Percentiles rank a stretch among this genome's conserved stretches.
Evolutionary conservation across 2,329 filamentous ascomycete genomes (phyloP).

Genomic region (Sclerotinia spermophila): DNA sequence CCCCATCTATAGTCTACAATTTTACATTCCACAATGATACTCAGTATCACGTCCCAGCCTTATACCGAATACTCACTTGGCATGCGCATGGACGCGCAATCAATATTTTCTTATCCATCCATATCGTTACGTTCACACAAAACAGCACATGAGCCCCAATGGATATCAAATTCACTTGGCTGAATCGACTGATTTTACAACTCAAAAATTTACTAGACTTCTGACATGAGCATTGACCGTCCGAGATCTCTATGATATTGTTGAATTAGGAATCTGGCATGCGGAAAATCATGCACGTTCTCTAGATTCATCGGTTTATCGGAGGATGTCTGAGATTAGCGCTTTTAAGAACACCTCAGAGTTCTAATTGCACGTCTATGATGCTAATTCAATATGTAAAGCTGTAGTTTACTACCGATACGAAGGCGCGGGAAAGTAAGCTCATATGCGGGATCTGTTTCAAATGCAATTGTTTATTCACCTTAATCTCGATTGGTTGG

Average conservation of each 20-base stretch:
- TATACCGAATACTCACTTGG: not conserved
- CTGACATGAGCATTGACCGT: not conserved
- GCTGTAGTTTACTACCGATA: not conserved
- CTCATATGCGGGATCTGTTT: not conserved
- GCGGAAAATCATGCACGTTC: not conserved
- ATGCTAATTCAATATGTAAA: not conserved
- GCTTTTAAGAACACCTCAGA: not conserved
- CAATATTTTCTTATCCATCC: slow-evolving; percentile 9
- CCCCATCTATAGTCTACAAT: too few relatives aligned
- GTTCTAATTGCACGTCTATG: not conserved
- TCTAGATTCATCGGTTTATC: not conserved
- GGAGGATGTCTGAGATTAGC: not conserved
- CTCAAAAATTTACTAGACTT: not conserved
- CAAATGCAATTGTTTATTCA: not conserved
- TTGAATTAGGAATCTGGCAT: not conserved
- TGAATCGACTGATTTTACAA: not conserved
- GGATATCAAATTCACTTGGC: not conserved
- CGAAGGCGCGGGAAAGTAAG: not conserved
- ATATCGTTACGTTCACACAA: not conserved
- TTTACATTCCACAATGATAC: not conserved
- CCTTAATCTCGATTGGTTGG: not conserved
- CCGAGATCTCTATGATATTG: not conserved
- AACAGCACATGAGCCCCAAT: not conserved
- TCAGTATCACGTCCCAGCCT: not conserved
- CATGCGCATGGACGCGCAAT: slow-evolving; percentile 10